Conservation (phyloP, 495 filamentous ascomycete species). For the Beverwykella pulmonaria region DNA sequence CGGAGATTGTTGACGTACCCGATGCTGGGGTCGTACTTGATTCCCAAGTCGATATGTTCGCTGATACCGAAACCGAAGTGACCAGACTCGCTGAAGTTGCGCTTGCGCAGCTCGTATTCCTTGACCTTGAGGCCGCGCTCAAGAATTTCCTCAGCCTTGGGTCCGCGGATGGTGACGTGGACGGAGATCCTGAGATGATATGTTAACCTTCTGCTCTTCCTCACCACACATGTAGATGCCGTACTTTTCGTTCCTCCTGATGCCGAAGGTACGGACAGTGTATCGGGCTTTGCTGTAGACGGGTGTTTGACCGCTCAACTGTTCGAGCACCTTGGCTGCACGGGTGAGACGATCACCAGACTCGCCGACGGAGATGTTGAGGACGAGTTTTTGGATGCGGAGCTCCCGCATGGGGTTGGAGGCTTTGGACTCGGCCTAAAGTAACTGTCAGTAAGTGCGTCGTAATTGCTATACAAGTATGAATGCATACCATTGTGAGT, state of each 20-base stretch:
- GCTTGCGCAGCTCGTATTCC: constrained; percentile 98
- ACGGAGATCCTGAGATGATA: constrained; percentile 81
- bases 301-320: constrained; percentile 98
- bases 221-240: constrained; percentile 88
- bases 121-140: constrained; percentile 99
- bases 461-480: constrained; percentile 38
- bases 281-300: constrained; percentile 99
- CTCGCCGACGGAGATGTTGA: constrained; percentile 99
- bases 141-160: constrained; percentile 99
- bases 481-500: constrained; percentile 29
- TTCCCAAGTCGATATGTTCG: constrained; percentile 99
- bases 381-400: constrained; percentile 99
- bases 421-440: constrained; percentile 55
- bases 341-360: constrained; percentile 99
- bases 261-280: constrained; percentile 99
- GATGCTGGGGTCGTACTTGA: constrained; percentile 93
- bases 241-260: constrained; percentile 99
- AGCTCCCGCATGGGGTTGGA: constrained; percentile 99
- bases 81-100: constrained; percentile 98
- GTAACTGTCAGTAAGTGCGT: constrained; percentile 4
- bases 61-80: constrained; percentile 99
- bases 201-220: constrained; percentile 81
- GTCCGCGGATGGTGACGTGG: constrained; percentile 98
- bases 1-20: constrained; percentile 21
- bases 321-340: constrained; percentile 99